Evolutionary conservation across 768 basidiomycete species (phyloP).

Genomic region (Russula emetica): DNA sequence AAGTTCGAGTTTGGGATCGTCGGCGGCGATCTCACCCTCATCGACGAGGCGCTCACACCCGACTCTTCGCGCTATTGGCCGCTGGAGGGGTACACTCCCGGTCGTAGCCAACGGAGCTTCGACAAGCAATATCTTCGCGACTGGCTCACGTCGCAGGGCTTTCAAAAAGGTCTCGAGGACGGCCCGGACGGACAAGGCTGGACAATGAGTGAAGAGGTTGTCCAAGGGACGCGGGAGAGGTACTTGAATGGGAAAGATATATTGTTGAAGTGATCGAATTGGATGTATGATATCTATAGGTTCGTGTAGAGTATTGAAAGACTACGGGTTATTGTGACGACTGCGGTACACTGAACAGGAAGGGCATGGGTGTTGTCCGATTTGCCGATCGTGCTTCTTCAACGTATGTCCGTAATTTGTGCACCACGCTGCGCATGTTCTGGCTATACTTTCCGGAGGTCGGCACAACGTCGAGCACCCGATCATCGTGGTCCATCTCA

Average conservation of each 20-base stretch:
- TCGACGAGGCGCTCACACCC: constrained; percentile 96
- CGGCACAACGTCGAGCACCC: constrained; percentile 65
- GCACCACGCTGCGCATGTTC: constrained; percentile 69
- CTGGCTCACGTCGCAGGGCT: constrained; percentile 73
- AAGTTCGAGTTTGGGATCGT: constrained; percentile 98
- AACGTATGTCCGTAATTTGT: constrained; percentile 64
- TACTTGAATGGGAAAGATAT: constrained; percentile 74
- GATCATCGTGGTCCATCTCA: constrained; percentile 42
- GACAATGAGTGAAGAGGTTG: constrained; percentile 68
- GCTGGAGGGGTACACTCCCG: constrained; percentile 62
- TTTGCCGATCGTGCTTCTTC: constrained; percentile 39
- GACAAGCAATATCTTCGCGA: constrained; percentile 97
- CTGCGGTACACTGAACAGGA: not conserved
- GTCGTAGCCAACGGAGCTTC: constrained; percentile 80
- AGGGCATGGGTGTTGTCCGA: not conserved
- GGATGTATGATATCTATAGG: not conserved
- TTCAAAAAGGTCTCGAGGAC: constrained; percentile 71
- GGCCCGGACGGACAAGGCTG: constrained; percentile 74
- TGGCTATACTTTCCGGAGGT: constrained; percentile 82
- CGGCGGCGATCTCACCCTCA: constrained; percentile 62
- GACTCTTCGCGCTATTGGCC: constrained; percentile 99
- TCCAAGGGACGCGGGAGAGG: constrained; percentile 68
- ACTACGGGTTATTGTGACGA: not conserved
- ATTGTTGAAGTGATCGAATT: constrained; percentile 33
- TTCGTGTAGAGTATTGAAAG: not conserved